Base-by-base conservation (phyloP, 208 protist species). In the Phytomonas sp. region DNA sequence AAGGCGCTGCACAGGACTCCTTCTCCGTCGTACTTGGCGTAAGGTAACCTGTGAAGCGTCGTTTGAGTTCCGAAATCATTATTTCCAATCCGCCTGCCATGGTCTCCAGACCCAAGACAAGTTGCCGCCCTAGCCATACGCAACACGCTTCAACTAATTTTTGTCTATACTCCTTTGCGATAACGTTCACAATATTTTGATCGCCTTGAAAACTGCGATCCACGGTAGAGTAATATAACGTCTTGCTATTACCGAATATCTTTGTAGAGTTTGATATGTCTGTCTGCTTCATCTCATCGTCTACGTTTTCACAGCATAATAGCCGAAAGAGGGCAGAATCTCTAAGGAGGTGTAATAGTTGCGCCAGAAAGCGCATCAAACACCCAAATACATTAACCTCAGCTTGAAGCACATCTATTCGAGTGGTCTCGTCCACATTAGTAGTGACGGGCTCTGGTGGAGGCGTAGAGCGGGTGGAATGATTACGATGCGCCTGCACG, bases 301-400 rank as follows among this genome's bases (percentile, higher is more conserved):
- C 40, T 3, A 49, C 40, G 6, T 49, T 49, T 3, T 49, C 40
- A 19, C 12, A 49, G 12, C 40, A 49, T 16, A 49, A 49, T 4
- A 49, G 40, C 14, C 12, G 40, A 19, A 49, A 19, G 14, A 49
- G 19, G 40, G 40, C 40, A 49, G 40, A 23, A 49, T 49, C 40
- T 19, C 40, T 49, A 16, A 90, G 60, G 36, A 87, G 75, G 12
- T 74, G 60, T 23, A 83, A 37, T 26, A 89, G 56, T 67, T 83
- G 66, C 40, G 72, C 66, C 26, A 82, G 29, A 68, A 84, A 82
- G 23, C 69, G 64, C 61, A 78, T 62, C 73, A 91, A 82, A 26
- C 74, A 71, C 0, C 81, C 76, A 71, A 78, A 76, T 63, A 87
- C 75, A 63, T 85, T 83, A 42, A 78, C 69, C 67, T 89, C 84